Evolutionary conservation across 345 rosid genomes (phyloP).

Genomic region (Gossypium mustelinum): DNA sequence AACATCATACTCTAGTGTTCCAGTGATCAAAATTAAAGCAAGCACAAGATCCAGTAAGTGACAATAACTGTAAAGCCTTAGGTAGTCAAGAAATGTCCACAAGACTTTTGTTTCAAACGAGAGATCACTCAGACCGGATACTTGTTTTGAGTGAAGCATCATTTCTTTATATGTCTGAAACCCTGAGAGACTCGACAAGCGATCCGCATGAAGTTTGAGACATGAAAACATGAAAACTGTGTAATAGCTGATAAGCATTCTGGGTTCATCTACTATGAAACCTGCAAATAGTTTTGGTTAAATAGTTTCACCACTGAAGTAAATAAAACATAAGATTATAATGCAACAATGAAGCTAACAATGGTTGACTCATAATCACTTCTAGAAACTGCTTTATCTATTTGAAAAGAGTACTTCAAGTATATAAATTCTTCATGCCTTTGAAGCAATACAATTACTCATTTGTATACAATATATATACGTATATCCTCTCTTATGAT

Average conservation of each 20-base stretch:
- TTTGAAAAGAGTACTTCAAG: background rate
- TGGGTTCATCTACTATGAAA: slow-evolving; percentile 69
- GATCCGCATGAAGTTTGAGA: slow-evolving; percentile 87
- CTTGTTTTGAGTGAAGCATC: slow-evolving; percentile 67
- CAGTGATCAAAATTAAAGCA: slow-evolving; percentile 60
- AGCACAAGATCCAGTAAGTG: slow-evolving; percentile 93
- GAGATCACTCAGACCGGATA: slow-evolving; percentile 81
- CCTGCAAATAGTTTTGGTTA: slow-evolving; percentile 46
- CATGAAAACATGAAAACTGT: slow-evolving; percentile 78
- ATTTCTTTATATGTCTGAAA: slow-evolving; percentile 68
- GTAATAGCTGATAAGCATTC: slow-evolving; percentile 75
- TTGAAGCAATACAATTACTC: background rate
- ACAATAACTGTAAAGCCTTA: slow-evolving; percentile 80
- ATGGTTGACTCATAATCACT: background rate
- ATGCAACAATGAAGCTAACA: slow-evolving; percentile 1
- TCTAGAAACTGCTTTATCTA: background rate
- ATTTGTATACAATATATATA: background rate
- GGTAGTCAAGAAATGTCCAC: slow-evolving; percentile 91
- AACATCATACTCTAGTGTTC: slow-evolving; percentile 58
- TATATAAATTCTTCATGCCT: background rate
- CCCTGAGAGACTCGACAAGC: slow-evolving; percentile 62
- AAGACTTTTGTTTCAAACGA: slow-evolving; percentile 94
- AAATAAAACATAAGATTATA: background rate
- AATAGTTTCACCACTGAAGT: background rate
- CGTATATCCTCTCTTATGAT: background rate